These are phyloP conservation scores for Skeletonema potamos DNA, from an alignment of 108 stramenopile genomes.

Conservation along the genomic window DNA sequence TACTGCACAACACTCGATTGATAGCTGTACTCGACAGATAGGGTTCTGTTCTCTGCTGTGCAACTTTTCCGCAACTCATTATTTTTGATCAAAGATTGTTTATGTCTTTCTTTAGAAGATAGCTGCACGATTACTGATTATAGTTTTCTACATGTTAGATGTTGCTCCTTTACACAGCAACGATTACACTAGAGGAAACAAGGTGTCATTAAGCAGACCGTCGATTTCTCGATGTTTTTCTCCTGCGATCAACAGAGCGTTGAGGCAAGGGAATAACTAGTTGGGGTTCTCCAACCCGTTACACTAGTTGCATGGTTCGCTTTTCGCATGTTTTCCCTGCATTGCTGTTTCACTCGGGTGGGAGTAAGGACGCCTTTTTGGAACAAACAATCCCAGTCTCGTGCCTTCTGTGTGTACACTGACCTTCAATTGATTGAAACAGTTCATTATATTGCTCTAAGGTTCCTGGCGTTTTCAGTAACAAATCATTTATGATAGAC, in stretches of 20 bases:
- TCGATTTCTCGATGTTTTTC: background rate
- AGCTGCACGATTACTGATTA: background rate
- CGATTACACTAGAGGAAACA: too few relatives aligned
- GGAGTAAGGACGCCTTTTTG: background rate
- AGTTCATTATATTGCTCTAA: background rate
- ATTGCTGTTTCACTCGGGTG: conserved; percentile 1
- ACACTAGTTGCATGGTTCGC: background rate
- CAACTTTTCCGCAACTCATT: background rate
- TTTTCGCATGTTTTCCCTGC: background rate
- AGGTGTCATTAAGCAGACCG: background rate
- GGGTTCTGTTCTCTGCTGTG: background rate
- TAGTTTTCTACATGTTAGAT: background rate
- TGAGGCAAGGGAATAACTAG: too few relatives aligned
- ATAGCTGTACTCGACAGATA: background rate
- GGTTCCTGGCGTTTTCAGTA: background rate
- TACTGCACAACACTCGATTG: too few relatives aligned
- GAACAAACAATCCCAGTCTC: background rate
- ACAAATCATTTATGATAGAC: background rate
- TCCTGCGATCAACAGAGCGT: background rate
- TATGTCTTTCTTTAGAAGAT: background rate
- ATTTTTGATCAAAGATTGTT: background rate
- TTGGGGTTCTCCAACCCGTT: background rate
- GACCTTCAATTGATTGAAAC: background rate
- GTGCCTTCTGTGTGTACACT: background rate
- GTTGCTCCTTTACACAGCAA: background rate